Conservation (phyloP, 306 rosid genomes). For the Rubus idaeus region DNA sequence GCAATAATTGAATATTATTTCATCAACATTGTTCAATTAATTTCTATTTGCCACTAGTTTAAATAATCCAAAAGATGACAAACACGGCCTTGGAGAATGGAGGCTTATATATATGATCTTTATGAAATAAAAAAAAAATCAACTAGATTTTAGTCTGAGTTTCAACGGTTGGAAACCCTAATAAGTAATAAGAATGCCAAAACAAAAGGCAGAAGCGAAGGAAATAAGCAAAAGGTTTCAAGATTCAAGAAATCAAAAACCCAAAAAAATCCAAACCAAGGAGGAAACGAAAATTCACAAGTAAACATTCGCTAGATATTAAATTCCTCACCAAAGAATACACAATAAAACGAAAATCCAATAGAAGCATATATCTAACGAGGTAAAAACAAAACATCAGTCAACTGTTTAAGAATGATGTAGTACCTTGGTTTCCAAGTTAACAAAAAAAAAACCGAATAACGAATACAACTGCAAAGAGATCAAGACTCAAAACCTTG, state of each 20-base stretch:
- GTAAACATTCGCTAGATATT: background rate
- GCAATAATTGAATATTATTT: too few species aligned
- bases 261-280: too few species aligned
- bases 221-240: too few species aligned
- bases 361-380: too few species aligned
- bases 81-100: background rate
- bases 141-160: background rate
- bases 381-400: too few species aligned
- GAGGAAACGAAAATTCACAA: background rate
- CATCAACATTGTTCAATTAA: background rate
- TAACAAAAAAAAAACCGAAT: background rate
- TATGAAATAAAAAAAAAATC: too few species aligned
- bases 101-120: background rate
- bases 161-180: background rate
- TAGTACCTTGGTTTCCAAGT: background rate
- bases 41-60: too few species aligned
- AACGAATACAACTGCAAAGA: background rate
- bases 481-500: background rate
- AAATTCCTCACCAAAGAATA: too few species aligned
- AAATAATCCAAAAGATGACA: too few species aligned
- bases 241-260: too few species aligned
- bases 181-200: too few species aligned
- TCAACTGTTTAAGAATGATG: background rate
- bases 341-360: too few species aligned
- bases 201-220: background rate